Percentiles rank a stretch among this genome's conserved stretches.
phyloP scores from a whole-genome alignment of 352 stramenopile species.

The Phytophthora tentaculata region DNA sequence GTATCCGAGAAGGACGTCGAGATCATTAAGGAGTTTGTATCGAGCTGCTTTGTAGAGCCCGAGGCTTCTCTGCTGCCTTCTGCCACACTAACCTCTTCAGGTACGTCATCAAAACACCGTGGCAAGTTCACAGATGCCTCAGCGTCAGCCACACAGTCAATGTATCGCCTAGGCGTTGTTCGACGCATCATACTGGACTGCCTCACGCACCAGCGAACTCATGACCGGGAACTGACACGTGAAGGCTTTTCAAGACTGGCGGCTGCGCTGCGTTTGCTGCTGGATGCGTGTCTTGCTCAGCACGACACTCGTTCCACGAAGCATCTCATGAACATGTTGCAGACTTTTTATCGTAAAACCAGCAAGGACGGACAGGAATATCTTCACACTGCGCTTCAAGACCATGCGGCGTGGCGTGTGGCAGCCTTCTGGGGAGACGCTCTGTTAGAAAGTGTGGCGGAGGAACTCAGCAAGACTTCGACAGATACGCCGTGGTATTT shows the following conservation, averaged over 20 bases:
- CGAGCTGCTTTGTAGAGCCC: constrained; percentile 77
- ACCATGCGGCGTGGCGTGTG: constrained; percentile 72
- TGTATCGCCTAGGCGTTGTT: constrained; percentile 80
- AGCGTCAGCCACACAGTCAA: constrained; percentile 40
- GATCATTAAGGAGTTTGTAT: constrained; percentile 89
- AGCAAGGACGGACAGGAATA: constrained; percentile 65
- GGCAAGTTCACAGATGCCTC: constrained; percentile 68
- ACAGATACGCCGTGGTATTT: constrained; percentile 76
- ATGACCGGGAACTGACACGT: constrained; percentile 58
- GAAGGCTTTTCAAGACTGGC: constrained; percentile 65
- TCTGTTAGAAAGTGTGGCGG: constrained; percentile 72
- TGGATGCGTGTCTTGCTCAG: constrained; percentile 67
- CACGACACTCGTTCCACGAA: constrained; percentile 74
- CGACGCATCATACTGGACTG: constrained; percentile 69
- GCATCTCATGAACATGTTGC: constrained; percentile 85
- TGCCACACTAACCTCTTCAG: constrained; percentile 15
- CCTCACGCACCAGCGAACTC: constrained; percentile 72
- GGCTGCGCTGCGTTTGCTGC: constrained; percentile 57
- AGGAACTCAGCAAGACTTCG: constrained; percentile 79
- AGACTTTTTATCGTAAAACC: constrained; percentile 74
- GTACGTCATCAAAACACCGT: constrained; percentile 55
- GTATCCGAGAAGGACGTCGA: constrained; percentile 77
- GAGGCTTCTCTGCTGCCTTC: constrained; percentile 52
- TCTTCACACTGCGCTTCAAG: constrained; percentile 53
- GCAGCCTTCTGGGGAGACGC: constrained; percentile 78